Conservation (phyloP, 2,329 filamentous ascomycete genomes). For the Fusarium sarcochroum region DNA sequence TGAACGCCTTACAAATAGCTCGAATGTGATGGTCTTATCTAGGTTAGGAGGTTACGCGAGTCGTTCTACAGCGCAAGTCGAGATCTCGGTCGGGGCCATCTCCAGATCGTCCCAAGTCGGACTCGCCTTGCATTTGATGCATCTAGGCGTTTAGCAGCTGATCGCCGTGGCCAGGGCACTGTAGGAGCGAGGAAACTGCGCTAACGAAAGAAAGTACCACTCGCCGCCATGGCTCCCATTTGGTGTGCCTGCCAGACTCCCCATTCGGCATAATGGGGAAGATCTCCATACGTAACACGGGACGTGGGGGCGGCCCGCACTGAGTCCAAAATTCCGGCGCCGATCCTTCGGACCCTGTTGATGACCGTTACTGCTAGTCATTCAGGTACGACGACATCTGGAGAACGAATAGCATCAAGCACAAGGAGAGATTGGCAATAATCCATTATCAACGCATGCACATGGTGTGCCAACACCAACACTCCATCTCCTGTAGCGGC, state of each 20-base stretch:
- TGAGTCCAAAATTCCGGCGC: neutral
- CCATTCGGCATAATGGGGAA: conserved; percentile 6
- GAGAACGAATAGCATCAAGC: neutral
- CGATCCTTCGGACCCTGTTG: conserved; percentile 1
- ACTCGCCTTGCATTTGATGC: neutral
- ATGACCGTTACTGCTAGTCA: neutral
- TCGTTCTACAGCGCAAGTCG: neutral
- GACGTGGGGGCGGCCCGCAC: conserved; percentile 6
- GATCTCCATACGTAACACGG: neutral
- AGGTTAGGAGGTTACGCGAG: neutral
- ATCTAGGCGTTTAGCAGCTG: neutral
- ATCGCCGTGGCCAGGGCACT: neutral
- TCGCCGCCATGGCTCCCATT: neutral
- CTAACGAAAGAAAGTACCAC: conserved; percentile 1
- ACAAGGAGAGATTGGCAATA: neutral
- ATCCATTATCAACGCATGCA: neutral
- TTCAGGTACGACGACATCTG: neutral
- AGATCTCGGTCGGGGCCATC: neutral
- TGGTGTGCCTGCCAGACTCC: conserved; percentile 3
- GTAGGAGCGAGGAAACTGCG: conserved; percentile 1
- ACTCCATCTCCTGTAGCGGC: neutral
- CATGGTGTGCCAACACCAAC: neutral
- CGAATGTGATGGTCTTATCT: neutral
- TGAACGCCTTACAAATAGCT: neutral
- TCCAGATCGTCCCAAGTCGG: neutral